These are phyloP conservation scores for Lineolata rhizophorae DNA, from an alignment of 495 filamentous ascomycete genomes.

Conservation along the genomic window DNA sequence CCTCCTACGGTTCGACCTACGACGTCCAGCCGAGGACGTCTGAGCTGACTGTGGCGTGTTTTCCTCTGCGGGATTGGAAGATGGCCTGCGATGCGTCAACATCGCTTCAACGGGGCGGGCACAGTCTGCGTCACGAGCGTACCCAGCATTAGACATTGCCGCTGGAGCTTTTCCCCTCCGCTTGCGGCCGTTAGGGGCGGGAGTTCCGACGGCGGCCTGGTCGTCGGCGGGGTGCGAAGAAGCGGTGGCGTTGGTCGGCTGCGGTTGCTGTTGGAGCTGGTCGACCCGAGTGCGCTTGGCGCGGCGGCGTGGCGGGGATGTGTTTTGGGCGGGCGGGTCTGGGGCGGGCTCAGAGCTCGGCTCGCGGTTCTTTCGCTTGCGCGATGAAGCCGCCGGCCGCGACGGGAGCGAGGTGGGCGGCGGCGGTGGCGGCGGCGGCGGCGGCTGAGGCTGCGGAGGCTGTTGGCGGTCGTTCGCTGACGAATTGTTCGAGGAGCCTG, in stretches of 20 bases:
- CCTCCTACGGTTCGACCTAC: no score
- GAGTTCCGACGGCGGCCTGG: no score
- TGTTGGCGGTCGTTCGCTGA: slow-evolving; percentile 12
- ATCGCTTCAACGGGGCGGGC: slow-evolving; percentile 31
- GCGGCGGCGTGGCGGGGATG: slow-evolving; percentile 5
- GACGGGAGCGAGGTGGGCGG: no score
- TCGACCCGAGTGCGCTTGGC: slow-evolving; percentile 11
- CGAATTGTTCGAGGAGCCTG: slow-evolving; percentile 14
- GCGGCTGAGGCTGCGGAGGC: slow-evolving; percentile 5
- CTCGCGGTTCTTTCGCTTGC: slow-evolving; percentile 18
- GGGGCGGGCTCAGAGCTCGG: slow-evolving; percentile 15
- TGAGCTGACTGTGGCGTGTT: slow-evolving; percentile 21
- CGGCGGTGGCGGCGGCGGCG: slow-evolving; percentile 7
- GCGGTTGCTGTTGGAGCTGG: not conserved
- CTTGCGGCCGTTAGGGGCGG: no score
- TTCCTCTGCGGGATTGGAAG: no score
- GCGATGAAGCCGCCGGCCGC: no score
- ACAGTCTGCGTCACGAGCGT: slow-evolving; percentile 20
- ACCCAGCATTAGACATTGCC: slow-evolving; percentile 74
- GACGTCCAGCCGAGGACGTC: no score
- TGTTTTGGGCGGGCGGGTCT: slow-evolving; percentile 8
- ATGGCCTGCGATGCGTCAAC: slow-evolving; percentile 45
- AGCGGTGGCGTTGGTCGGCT: not conserved
- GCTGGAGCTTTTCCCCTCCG: slow-evolving; percentile 32
- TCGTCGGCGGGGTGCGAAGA: not conserved